A percentile compares a stretch with the other conserved stretches of the same genome.
phyloP scores from a whole-genome alignment of 768 basidiomycete genomes.

The Auriscalpium vulgare region DNA sequence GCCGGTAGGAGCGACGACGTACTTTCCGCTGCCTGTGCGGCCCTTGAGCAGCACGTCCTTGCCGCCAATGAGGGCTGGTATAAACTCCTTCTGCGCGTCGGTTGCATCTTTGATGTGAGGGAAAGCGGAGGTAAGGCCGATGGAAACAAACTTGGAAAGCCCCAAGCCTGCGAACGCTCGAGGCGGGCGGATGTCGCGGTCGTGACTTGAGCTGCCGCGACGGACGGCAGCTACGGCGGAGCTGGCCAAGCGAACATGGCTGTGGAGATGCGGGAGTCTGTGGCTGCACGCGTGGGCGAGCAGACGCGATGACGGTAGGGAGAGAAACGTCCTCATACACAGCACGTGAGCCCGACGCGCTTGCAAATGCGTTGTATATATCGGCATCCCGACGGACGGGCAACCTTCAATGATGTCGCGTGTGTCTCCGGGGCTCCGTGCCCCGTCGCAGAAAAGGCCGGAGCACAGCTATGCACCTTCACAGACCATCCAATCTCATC shows the following conservation, averaged over 20 bases:
- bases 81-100: conserved; percentile 47
- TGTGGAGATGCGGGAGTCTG: no score
- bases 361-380: background rate
- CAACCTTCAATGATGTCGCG: no score
- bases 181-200: background rate
- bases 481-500: background rate
- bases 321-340: background rate
- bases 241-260: no score
- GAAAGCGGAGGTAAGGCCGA: conserved; percentile 50
- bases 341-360: background rate
- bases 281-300: background rate
- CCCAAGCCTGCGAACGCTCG: conserved; percentile 44
- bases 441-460: no score
- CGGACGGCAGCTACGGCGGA: no score
- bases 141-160: conserved; percentile 38
- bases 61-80: conserved; percentile 48
- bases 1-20: conserved; percentile 19
- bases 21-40: conserved; percentile 77
- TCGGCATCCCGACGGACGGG: no score
- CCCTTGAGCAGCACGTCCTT: conserved; percentile 63
- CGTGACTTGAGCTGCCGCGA: background rate
- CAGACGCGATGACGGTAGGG: background rate
- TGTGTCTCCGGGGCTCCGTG: no score
- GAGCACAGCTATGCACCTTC: no score
- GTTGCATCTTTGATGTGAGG: conserved; percentile 55